A percentile compares a stretch with the other conserved stretches of the same genome.
Conservation (phyloP, 2,329 filamentous ascomycete genomes). For the Rhynchosporium graminicola region DNA sequence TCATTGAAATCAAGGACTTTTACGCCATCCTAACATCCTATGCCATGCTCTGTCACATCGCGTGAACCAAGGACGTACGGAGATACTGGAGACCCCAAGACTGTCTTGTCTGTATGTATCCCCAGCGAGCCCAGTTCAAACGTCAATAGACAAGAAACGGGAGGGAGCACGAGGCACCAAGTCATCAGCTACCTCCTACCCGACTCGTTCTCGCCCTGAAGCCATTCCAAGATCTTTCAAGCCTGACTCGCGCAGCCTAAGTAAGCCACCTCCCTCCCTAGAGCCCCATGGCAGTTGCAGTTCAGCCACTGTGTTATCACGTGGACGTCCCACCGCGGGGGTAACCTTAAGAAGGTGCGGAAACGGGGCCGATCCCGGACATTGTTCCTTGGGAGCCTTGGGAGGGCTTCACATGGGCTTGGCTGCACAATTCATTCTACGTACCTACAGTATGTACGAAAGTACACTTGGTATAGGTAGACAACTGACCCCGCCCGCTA, state of each 20-base stretch:
- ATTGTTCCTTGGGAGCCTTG: not conserved
- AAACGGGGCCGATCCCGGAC: conserved; percentile 3
- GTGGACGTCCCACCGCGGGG: not conserved
- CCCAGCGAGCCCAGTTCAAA: not conserved
- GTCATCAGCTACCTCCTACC: not conserved
- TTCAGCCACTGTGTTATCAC: not conserved
- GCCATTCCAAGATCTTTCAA: conserved; percentile 10
- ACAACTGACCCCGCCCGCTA: conserved; percentile 10
- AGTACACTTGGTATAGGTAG: not conserved
- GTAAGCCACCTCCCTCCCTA: too few species aligned
- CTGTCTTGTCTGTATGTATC: not conserved
- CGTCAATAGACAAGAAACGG: not conserved
- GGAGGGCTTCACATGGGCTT: not conserved
- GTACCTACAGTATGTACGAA: too few species aligned
- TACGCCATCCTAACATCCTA: too few species aligned
- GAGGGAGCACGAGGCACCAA: not conserved
- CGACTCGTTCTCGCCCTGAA: not conserved
- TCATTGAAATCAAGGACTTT: too few species aligned
- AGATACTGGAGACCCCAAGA: too few species aligned
- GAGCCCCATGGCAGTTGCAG: not conserved
- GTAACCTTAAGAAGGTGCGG: not conserved
- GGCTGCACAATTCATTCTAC: not conserved
- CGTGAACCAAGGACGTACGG: too few species aligned
- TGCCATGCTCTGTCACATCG: too few species aligned
- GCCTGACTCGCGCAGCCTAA: not conserved